Evolutionary conservation across 2,329 filamentous ascomycete species (phyloP), one percentile per base, ranked within the genome.

Genomic region (Aspergillus tanneri): DNA sequence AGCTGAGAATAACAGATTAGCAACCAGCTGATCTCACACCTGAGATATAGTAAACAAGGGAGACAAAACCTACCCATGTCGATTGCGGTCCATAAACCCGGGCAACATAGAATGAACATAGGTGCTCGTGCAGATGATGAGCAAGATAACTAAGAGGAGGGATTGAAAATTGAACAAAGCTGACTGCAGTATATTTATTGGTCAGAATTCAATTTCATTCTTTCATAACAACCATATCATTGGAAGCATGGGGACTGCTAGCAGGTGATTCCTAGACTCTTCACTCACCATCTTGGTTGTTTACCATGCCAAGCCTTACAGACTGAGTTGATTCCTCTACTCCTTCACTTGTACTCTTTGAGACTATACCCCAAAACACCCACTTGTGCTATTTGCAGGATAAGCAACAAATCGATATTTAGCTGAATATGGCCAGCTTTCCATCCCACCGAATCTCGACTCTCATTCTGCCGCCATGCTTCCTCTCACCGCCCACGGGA

Each of bases 151-250:
- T 62, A 97, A 83, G 61, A 99, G 83, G 60, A 97, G 87, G 50
- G 90, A 95, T 73, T 96, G 90, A 78, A 99, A 97, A 76, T 97
- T 97, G 85, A 99, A 96, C 65, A 99, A 86, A 46, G 93, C 93
- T 50, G 93, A 88, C 93, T 96, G 64, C 42, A 28, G 34, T n/a
- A 19, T 5, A 12, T 18, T 32, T 14, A 25, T 42, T 11, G 35
- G 27, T 22, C 8, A 25, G 25, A 32, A 43, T 36, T 3, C 9
- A n/a, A n/a, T n/a, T n/a, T n/a, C n/a, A n/a, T n/a, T n/a, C n/a
- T n/a, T n/a, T n/a, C n/a, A n/a, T n/a, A n/a, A n/a, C n/a, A n/a
- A n/a, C n/a, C n/a, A n/a, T n/a, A n/a, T n/a, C n/a, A n/a, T n/a
- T n/a, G n/a, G n/a, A n/a, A n/a, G n/a, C n/a, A n/a, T n/a, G n/a